Evolutionary conservation across 441 rosid genomes (phyloP).

Genomic region (Gossypium trilobum): DNA sequence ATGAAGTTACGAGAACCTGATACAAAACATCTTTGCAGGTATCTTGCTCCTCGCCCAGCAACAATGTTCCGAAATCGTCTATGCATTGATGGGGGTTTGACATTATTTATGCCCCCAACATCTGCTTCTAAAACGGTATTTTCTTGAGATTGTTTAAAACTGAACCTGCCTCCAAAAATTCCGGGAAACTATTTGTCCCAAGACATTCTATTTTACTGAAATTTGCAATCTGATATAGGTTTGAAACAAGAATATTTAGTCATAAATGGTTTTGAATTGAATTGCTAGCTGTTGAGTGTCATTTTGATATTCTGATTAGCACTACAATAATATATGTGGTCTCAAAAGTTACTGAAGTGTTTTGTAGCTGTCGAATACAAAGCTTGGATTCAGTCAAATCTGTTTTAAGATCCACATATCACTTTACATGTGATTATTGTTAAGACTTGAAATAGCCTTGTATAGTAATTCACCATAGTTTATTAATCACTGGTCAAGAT

Average conservation of each 20-base stretch:
- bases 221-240: not conserved
- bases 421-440: not conserved
- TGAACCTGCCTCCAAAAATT: not conserved
- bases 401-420: not conserved
- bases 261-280: not conserved
- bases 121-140: conserved; percentile 78
- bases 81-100: conserved; percentile 88
- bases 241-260: not conserved
- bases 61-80: conserved; percentile 73
- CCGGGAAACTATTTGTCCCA: not conserved
- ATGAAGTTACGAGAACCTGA: conserved; percentile 16
- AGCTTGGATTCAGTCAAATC: not conserved
- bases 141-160: conserved; percentile 11
- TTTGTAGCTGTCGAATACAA: not conserved
- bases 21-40: conserved; percentile 35
- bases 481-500: not conserved
- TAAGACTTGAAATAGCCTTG: not conserved
- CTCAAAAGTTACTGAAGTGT: not conserved
- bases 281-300: not conserved
- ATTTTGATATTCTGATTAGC: not conserved
- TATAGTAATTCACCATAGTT: not conserved
- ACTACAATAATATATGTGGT: not conserved
- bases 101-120: conserved; percentile 91
- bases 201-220: not conserved
- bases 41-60: conserved; percentile 88